These are phyloP conservation scores for Cyclotella distinguenda DNA, from an alignment of 108 stramenopile species.

Conservation along the genomic window DNA sequence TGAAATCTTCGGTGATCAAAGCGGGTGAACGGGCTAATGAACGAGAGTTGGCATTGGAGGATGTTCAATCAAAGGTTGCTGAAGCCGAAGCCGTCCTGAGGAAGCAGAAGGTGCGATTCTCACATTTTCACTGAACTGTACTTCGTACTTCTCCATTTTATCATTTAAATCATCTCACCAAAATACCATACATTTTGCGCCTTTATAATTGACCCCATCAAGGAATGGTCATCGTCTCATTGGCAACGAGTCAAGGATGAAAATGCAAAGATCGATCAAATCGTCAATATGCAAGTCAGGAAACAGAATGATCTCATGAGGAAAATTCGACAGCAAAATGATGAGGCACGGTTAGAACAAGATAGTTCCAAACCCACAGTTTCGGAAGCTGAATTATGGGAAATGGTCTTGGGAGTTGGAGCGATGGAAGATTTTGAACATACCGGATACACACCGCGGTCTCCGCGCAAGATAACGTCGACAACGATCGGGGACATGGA, in stretches of 20 bases:
- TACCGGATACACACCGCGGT: slow-evolving; percentile 44
- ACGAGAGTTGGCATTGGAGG: slow-evolving; percentile 47
- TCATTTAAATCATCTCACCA: background rate
- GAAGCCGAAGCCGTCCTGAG: slow-evolving; percentile 47
- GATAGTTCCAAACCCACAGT: background rate
- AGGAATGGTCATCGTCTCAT: slow-evolving; percentile 42
- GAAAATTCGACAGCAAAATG: slow-evolving; percentile 39
- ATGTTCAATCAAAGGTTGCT: slow-evolving; percentile 39
- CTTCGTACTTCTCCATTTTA: too few relatives aligned
- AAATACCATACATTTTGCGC: background rate
- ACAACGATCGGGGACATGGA: slow-evolving; percentile 7
- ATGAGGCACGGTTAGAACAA: slow-evolving; percentile 13
- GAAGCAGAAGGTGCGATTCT: slow-evolving; percentile 22
- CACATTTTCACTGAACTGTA: background rate
- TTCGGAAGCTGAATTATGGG: slow-evolving; percentile 52
- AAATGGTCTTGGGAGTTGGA: slow-evolving; percentile 57
- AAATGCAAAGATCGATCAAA: slow-evolving; percentile 45
- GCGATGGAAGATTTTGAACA: slow-evolving; percentile 74
- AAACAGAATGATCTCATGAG: slow-evolving; percentile 45
- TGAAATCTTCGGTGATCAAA: slow-evolving; percentile 35
- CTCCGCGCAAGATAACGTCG: slow-evolving; percentile 11
- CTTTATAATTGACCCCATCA: background rate
- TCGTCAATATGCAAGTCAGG: slow-evolving; percentile 23
- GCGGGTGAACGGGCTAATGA: slow-evolving; percentile 43
- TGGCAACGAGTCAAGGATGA: slow-evolving; percentile 63